Percentiles rank a stretch among this genome's conserved stretches.
These are phyloP conservation scores for Ceratocystis colombiana DNA, from an alignment of 2,329 filamentous ascomycete species.

Conservation along the genomic window DNA sequence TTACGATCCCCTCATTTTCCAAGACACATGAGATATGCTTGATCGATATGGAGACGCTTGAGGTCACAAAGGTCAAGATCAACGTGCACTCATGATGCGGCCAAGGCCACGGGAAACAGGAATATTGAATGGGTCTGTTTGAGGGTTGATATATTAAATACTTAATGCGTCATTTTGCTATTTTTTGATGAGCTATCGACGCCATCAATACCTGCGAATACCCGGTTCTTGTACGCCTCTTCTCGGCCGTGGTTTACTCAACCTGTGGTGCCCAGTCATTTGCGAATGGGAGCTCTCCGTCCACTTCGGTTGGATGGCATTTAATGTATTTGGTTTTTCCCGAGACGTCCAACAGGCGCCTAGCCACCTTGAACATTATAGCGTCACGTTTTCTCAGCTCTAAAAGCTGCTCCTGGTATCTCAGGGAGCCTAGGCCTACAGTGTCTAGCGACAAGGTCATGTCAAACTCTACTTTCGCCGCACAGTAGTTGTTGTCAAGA, in stretches of 20 bases:
- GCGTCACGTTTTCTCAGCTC: too few species aligned
- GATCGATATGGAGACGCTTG: conserved; percentile 75
- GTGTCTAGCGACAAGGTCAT: not conserved
- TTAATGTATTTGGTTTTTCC: too few species aligned
- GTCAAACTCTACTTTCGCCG: not conserved
- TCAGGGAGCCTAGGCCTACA: not conserved
- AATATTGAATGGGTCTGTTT: conserved; percentile 28
- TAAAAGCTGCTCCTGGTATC: too few species aligned
- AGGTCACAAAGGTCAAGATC: conserved; percentile 60
- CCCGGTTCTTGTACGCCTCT: not conserved
- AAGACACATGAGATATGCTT: conserved; percentile 70
- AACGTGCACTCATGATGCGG: conserved; percentile 26
- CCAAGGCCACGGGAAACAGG: too few species aligned
- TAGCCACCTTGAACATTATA: too few species aligned
- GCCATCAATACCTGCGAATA: not conserved
- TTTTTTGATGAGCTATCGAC: not conserved
- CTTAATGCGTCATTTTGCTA: not conserved
- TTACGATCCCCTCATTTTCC: conserved; percentile 76
- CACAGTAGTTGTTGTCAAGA: conserved; percentile 25
- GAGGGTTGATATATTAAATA: not conserved
- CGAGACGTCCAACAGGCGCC: too few species aligned
- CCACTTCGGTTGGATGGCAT: too few species aligned
- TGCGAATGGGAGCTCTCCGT: too few species aligned
- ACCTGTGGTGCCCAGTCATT: not conserved
- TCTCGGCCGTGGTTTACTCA: not conserved